Conservation (phyloP, 2,329 filamentous ascomycete species). For the Colletotrichum limetticola region DNA sequence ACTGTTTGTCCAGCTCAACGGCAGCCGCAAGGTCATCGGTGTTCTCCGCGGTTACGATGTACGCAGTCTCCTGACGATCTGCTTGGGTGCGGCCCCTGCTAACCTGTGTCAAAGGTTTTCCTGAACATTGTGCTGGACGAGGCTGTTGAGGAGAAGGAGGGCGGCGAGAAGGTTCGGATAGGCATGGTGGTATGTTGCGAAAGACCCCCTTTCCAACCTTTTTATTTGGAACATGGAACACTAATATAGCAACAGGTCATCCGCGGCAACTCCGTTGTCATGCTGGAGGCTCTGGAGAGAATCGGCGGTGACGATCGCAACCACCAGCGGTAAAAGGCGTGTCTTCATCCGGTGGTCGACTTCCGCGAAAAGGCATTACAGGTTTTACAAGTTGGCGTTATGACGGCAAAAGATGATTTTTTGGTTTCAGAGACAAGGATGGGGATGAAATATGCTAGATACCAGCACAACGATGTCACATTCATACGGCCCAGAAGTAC, state of each 20-base stretch:
- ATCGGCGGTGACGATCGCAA: slow-evolving; percentile 71
- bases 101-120: slow-evolving; percentile 77
- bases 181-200: slow-evolving; percentile 84
- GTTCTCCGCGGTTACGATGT: slow-evolving; percentile 97
- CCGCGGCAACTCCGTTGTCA: slow-evolving; percentile 96
- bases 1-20: slow-evolving; percentile 97
- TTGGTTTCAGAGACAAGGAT: slow-evolving; percentile 24
- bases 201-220: not conserved
- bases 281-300: slow-evolving; percentile 86
- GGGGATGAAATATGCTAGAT: slow-evolving; percentile 40
- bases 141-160: slow-evolving; percentile 92
- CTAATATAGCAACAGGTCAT: slow-evolving; percentile 75
- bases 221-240: no score
- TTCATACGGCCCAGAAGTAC: slow-evolving; percentile 1
- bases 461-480: slow-evolving; percentile 40
- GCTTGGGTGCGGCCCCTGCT: slow-evolving; percentile 32
- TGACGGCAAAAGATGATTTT: slow-evolving; percentile 29
- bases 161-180: slow-evolving; percentile 88
- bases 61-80: slow-evolving; percentile 44
- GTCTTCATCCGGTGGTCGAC: not conserved
- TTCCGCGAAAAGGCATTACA: slow-evolving; percentile 18
- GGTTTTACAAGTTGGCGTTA: slow-evolving; percentile 32
- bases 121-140: slow-evolving; percentile 98
- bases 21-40: slow-evolving; percentile 96
- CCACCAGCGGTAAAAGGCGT: slow-evolving; percentile 39